Evolutionary conservation across 768 basidiomycete species (phyloP), one percentile per base, ranked within the genome.

Genomic region (Russula ochroleuca): DNA sequence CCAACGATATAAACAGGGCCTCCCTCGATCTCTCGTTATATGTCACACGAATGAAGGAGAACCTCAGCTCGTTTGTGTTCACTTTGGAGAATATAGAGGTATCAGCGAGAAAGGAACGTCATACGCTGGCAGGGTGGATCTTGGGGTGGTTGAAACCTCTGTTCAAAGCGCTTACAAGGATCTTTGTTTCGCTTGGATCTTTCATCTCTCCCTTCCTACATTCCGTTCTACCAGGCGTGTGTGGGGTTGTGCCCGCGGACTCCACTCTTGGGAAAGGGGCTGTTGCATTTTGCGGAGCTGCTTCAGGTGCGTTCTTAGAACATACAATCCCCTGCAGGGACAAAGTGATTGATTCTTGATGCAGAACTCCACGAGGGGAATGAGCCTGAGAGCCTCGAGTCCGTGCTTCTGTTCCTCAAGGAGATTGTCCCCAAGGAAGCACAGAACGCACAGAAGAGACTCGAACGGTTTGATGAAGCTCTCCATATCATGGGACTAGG

Each of bases 401-500:
- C 53, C 10, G 53, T 64, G n/a, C 31, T 64, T 2, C 23, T 11
- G n/a, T 60, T 64, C 28, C 59, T 64, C 31, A 64, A 64, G 40
- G 53, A 56, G 33, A 45, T 41, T 31, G 59, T 64, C 38, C 63
- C 63, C 5, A 56, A 19, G 33, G 59, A 64, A 23, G 59, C 59
- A n/a, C 63, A 51, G 31, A 56, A 5, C 3, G 63, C 63, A 13
- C 53, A 40, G 40, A 48, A 61, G 31, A 55, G 48, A 19, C 40
- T 61, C 5, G 49, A 49, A 7, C 63, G 33, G 15, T 64, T 64
- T 9, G 59, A 64, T 49, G 63, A 61, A 2, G 63, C 59, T 14
- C 59, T 64, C 40, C 5, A 43, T 25, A 40, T 64, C 13, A 56
- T 60, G 63, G 59, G 59, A 19, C 54, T 65, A 19, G 64, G 61